Evolutionary conservation across 2,329 filamentous ascomycete species (phyloP), one percentile per base, ranked within the genome.

Genomic region (Tetracladium maxilliforme): DNA sequence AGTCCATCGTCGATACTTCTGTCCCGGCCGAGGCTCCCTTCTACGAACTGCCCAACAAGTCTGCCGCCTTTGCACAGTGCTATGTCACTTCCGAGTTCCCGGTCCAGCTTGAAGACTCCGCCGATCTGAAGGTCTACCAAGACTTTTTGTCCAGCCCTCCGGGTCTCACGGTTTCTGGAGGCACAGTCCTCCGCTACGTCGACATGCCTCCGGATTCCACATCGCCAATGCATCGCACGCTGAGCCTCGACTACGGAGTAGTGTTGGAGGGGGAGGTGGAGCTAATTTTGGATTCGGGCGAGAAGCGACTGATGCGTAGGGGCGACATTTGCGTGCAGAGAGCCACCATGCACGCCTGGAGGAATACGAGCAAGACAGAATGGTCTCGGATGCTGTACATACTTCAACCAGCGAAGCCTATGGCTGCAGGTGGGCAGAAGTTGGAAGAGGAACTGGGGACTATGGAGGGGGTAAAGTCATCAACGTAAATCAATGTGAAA

Each of bases 321-420:
- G 39, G 39, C 12, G 33, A 43, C 27, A 22, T 40, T 4, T 23
- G 14, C 16, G 16, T 42, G 5, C 39, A 43, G 22, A 14, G 40
- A n/a, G 40, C 30, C 2, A 43, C 40, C 4, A 42, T 29, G 9
- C 40, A 43, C 29, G 34, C 34, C 2, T 43, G 39, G 39, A 26
- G 32, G 16, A 43, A 43, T 30, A 21, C 27, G 13, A 40, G 37
- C 11, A 25, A 27, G 2, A 34, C 29, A 5, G 22, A 29, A 2
- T 34, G 31, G 33, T 37, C 36, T 10, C 30, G 38, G 10, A 42
- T 42, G 39, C 17, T 42, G 15, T 42, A 37, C 31, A 22, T 42
- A 7, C 25, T 42, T 8, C 30, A 32, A 7, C 27, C 35, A 20
- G 22, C 24, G 11, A 15, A 29, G 16, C 24, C 27, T 10, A 9